Base-by-base conservation (phyloP, 2,329 filamentous ascomycete species). In the Triangularia verruculosa region DNA sequence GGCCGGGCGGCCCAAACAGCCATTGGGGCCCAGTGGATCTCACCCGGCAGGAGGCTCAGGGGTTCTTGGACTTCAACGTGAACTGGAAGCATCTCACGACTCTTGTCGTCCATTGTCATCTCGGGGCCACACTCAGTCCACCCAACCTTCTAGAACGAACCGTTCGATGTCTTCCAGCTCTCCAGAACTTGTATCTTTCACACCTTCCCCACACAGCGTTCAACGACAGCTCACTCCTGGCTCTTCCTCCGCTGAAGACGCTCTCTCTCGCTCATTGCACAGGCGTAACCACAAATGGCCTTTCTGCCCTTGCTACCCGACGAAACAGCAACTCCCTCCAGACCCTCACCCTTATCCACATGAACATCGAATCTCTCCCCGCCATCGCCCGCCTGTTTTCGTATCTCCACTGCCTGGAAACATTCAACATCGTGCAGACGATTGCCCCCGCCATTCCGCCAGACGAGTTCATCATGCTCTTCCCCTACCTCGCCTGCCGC, bases 171-270 rank as follows among this genome's bases (percentile, higher is more conserved):
- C 77, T 89, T 28, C 83, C 86, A 0, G 78, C 79, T 0, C 79
- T 89, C 22, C 78, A 84, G 67, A 80, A 84, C 64, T 77, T 89
- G n/a, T 79, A 87, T 68, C 75, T 89, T 15, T 87, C 85, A 20
- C 80, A 81, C 59, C 75, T 89, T 1, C 81, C 86, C 0, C 73
- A 77, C 5, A 78, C 78, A n/a, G 78, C 83, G 20, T 88, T 89
- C 72, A 80, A 83, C 72, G 84, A 89, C 71, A 72, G 74, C 3
- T 82, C 79, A 51, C 79, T 89, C 7, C 74, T 86, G 24, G 77
- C 80, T 0, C 76, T 89, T 1, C 86, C 86, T 1, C 72, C 79
- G 1, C 77, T 89, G 5, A 78, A 80, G 60, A 83, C 80, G 8
- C 78, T 89, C 4, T 81, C 84, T 0, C 77, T 89, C 8, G 80